Evolutionary conservation across 768 basidiomycete species (phyloP), one percentile per base, ranked within the genome.

Genomic region (Leucocoprinus leucothites): DNA sequence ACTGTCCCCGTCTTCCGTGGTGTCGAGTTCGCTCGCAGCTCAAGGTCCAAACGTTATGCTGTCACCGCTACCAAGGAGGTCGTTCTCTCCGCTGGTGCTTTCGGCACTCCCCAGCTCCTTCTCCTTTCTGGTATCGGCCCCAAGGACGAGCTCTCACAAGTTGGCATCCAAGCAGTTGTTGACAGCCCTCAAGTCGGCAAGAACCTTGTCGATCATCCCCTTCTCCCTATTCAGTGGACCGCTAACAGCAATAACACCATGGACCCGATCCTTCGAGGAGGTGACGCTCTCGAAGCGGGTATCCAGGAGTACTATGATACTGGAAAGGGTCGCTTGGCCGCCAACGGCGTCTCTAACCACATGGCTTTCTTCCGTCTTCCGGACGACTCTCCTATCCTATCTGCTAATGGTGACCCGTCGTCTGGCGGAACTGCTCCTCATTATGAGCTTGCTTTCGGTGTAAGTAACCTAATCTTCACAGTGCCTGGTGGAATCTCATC

Each of bases 111-210:
- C 22, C 58, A 58, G 24, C 52, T 61, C 11, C 60, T 76, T 7
- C 67, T 75, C 60, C 67, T 74, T 6, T 80, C 78, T 19, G 69
- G 69, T 2, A 76, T 82, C 51, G 81, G 80, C 5, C 69, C 73
- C 51, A 53, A 63, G 6, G 45, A 53, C 0, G 63, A 71, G 16
- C 69, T 82, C 6, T 40, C 53, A 0, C 49, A 63, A 0, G 61
- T 77, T n/a, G 74, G 71, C 1, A 78, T 82, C 57, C 51, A 48
- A 11, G 60, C 69, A 9, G 52, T 76, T 51, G 62, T 78, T 21
- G 61, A 76, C 44, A 67, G 73, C 35, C 68, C 71, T 1, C 71
- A 69, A 6, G 77, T 80, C n/a, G 79, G 79, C 1, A 69, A 72
- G 60, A 81, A 81, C 60, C 65, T 82, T 21, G 73, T 73, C 46